Base-by-base conservation (phyloP, 2,329 filamentous ascomycete genomes). In the Calonectria pauciramosa region DNA sequence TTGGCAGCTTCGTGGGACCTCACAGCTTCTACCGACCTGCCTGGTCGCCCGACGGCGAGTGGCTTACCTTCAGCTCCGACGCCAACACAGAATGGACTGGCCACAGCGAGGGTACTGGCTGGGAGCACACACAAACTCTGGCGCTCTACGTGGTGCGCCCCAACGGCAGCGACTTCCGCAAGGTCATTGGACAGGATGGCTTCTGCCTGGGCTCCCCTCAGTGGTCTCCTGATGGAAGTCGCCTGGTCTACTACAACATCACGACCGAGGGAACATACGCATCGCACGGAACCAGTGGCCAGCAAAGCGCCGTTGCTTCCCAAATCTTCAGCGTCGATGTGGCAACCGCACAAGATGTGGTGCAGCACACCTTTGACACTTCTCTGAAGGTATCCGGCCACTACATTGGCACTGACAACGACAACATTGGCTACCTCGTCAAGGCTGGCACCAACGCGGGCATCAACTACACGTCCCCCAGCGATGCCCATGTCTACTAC, bases 271-370 rank as follows among this genome's bases (percentile, higher is more conserved):
- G 18, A 38, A 71, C 69, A 10, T 71, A 71, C 38, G 41, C 11
- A 9, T 18, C 69, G 4, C 69, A 71, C 26, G 60, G 63, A 16
- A 67, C 36, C 14, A 71, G 69, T 23, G 36, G 52, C 26, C 69
- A 71, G 34, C 60, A 71, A 65, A 49, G 36, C 28, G 3, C 69
- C 11, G 30, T 71, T 26, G 49, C 38, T 4, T 71, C 69, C 1
- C 69, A 71, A 36, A 71, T 71, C 28, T 71, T 71, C 38, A 71
- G 69, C 23, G 69, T 71, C 4, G 63, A 71, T 20, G 69, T 71
- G 6, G 49, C 51, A 9, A 36, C 32, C 20, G 38, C 60, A 38
- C n/a, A 38, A 5, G 69, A 71, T 20, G 63, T 67, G 20, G 47
- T 32, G 6, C 69, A 71, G 41, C 69, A 71, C n/a, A 71, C 69